These are phyloP conservation scores for Mitragyna speciosa DNA, from an alignment of 257 asterid species.

Conservation along the genomic window DNA sequence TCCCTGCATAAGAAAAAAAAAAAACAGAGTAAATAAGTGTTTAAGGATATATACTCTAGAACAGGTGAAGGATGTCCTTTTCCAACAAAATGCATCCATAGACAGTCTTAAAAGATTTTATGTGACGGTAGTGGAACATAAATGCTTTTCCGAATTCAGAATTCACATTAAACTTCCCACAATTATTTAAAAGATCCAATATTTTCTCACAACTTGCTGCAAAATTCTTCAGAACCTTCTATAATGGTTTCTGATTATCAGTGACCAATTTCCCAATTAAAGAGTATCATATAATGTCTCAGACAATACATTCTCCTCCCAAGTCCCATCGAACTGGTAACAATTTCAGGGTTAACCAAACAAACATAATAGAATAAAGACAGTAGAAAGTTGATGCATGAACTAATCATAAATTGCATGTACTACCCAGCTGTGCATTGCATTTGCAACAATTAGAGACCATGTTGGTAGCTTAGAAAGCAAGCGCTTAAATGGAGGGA, in stretches of 20 bases:
- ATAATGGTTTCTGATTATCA: neutral
- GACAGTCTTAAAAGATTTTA: too few relatives aligned
- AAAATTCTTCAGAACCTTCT: neutral
- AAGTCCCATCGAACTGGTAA: neutral
- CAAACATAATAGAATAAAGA: neutral
- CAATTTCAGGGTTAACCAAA: constrained; percentile 8
- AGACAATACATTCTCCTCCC: neutral
- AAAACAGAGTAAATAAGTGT: constrained; percentile 4
- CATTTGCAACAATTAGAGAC: constrained; percentile 88
- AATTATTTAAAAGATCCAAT: constrained; percentile 7
- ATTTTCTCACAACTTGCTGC: neutral
- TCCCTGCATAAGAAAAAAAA: constrained; percentile 59
- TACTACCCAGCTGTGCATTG: constrained; percentile 99
- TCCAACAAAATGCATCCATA: neutral
- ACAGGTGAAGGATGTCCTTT: neutral
- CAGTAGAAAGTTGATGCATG: neutral
- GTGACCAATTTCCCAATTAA: neutral
- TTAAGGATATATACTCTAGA: neutral
- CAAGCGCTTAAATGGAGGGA: constrained; percentile 82
- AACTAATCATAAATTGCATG: constrained; percentile 4
- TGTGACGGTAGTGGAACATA: neutral
- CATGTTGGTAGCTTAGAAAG: constrained; percentile 96
- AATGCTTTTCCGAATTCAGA: neutral
- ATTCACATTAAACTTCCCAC: neutral
- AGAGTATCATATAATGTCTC: neutral